Conservation (phyloP, 768 basidiomycete genomes). For the Rubroboletus pulcherrimus region DNA sequence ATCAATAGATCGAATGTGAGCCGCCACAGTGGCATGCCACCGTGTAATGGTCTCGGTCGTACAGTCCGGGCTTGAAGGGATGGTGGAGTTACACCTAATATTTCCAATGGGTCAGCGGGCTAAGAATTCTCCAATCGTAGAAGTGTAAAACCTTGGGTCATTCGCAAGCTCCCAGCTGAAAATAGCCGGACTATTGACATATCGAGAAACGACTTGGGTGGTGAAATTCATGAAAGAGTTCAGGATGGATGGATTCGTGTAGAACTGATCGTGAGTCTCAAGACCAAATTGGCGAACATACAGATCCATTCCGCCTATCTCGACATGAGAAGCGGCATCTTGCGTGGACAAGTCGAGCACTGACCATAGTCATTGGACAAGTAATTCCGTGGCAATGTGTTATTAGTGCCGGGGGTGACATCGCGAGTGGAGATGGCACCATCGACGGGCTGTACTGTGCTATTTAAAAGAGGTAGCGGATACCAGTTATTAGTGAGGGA, state of each 20-base stretch:
- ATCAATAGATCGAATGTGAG: conserved; percentile 45
- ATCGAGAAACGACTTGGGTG: conserved; percentile 50
- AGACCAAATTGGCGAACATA: conserved; percentile 51
- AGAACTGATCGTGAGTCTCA: conserved; percentile 55
- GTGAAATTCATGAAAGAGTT: conserved; percentile 57
- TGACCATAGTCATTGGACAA: conserved; percentile 63
- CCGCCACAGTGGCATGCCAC: conserved; percentile 51
- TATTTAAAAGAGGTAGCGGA: conserved; percentile 37
- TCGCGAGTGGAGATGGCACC: conserved; percentile 21
- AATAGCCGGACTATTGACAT: conserved; percentile 49
- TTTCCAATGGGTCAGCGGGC: neutral
- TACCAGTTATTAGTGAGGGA: conserved; percentile 64
- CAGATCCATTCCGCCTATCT: conserved; percentile 59
- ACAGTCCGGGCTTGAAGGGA: conserved; percentile 42
- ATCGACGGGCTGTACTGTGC: conserved; percentile 1
- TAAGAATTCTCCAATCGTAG: neutral
- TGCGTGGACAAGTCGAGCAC: neutral
- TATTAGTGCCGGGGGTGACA: conserved; percentile 33
- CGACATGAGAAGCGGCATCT: conserved; percentile 2
- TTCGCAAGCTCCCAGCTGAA: conserved; percentile 64
- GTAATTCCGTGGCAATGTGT: conserved; percentile 45
- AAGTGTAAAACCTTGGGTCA: conserved; percentile 48
- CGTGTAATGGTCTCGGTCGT: conserved; percentile 49
- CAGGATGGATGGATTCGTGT: conserved; percentile 46
- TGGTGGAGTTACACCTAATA: conserved; percentile 53